Base-by-base conservation (phyloP, 768 basidiomycete species). In the Lactarius deliciosus region DNA sequence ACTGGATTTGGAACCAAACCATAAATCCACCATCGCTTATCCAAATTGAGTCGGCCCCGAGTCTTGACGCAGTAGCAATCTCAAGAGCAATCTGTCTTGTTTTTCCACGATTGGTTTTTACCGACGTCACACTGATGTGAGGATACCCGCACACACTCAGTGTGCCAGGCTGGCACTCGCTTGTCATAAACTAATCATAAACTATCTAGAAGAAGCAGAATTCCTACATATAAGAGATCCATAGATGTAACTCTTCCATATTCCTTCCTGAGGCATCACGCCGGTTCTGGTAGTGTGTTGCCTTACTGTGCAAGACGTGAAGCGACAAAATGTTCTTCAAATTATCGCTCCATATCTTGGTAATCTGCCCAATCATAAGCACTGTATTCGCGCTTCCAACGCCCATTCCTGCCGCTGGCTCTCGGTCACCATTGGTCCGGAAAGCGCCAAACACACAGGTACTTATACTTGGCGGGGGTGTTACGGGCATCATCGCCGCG, bases 381-480 rank as follows among this genome's bases (percentile, higher is more conserved):
- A 10, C 9, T 22, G 6, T 41, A 18, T 47, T 22, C 45, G n/a
- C 20, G 9, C 45, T 47, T 47, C 45, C n/a, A 15, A n/a, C 4
- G 10, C 45, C 45, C n/a, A 10, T 22, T 47, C n/a, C 45, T 11
- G 11, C 34, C 45, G 34, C 34, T 34, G 34, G 34, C 45, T 22
- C 45, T 10, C 10, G 10, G 4, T 7, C 45, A 10, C 45, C 45
- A 9, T n/a, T 45, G 3, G 5, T 9, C 20, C 45, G n/a, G 9
- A 8, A 47, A 10, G n/a, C 45, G n/a, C 47, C 22, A 25, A 63
- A 28, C 25, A 28, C 25, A 28, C 25, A 28, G 25, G 25, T 86
- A 5, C 78, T 87, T 22, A 83, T 88, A 65, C 79, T 88, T n/a
- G 87, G 87, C 6, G 86, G 84, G 32, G 87, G 87, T 5, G 81